phyloP scores from a whole-genome alignment of 2,329 filamentous ascomycete genomes.

The Didymella keratinophila region DNA sequence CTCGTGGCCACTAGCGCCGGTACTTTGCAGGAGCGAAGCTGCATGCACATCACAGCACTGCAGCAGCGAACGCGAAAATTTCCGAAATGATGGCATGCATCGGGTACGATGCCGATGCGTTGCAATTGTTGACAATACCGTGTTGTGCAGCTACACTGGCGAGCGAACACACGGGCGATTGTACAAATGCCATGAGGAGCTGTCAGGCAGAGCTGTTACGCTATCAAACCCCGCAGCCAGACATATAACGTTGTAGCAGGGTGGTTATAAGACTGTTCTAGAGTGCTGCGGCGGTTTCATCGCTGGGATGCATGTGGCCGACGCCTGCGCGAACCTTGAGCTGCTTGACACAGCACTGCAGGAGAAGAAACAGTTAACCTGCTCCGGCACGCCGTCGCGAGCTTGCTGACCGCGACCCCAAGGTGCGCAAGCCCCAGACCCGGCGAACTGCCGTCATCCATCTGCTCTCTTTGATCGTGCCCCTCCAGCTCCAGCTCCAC shows the following conservation, averaged over 20 bases:
- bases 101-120: not conserved
- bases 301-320: constrained; percentile 17
- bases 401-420: constrained; percentile 11
- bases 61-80: constrained; percentile 9
- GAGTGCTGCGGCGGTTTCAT: constrained; percentile 24
- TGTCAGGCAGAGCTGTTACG: constrained; percentile 5
- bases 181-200: constrained; percentile 14
- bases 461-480: constrained; percentile 7
- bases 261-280: constrained; percentile 14
- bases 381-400: constrained; percentile 9
- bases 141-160: not conserved
- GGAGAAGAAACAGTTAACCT: constrained; percentile 1
- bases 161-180: constrained; percentile 1
- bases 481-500: constrained; percentile 17
- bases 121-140: not conserved
- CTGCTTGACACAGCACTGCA: constrained; percentile 2
- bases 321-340: constrained; percentile 11
- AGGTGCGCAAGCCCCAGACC: constrained; percentile 13
- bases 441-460: constrained; percentile 3
- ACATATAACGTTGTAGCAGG: constrained; percentile 15
- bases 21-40: constrained; percentile 8
- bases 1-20: constrained; percentile 22
- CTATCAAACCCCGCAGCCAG: constrained; percentile 14
- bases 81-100: constrained; percentile 5
- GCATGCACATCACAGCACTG: constrained; percentile 15